These are phyloP conservation scores for Drechslerella stenobrocha DNA, from an alignment of 2,329 filamentous ascomycete species.

Conservation along the genomic window DNA sequence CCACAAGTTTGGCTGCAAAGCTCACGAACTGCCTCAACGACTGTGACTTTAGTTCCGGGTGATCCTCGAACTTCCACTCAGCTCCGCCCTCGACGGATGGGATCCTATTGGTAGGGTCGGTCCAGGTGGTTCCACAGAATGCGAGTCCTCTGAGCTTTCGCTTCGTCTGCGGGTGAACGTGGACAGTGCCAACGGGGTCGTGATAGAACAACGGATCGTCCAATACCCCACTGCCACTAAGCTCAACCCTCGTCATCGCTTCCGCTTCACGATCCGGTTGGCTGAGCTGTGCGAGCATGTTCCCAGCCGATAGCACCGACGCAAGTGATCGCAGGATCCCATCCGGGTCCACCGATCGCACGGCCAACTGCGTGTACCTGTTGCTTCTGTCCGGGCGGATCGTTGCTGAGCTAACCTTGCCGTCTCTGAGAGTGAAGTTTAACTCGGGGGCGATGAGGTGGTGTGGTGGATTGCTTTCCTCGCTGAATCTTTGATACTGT, in stretches of 20 bases:
- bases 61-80: background rate
- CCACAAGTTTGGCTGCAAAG: conserved; percentile 7
- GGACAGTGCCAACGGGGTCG: background rate
- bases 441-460: conserved; percentile 4
- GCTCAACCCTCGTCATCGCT: background rate
- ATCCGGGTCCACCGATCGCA: background rate
- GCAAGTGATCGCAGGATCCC: background rate
- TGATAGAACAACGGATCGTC: conserved; percentile 8
- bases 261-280: background rate
- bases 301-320: background rate
- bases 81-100: background rate
- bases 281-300: background rate
- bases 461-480: background rate
- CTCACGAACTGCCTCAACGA: conserved; percentile 3
- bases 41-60: background rate
- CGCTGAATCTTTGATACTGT: conserved; percentile 9
- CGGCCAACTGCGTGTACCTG: background rate
- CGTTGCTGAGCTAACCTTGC: background rate
- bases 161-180: background rate
- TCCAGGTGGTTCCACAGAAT: background rate
- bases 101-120: background rate
- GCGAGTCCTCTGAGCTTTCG: background rate
- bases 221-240: conserved; percentile 7
- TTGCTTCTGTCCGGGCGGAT: background rate
- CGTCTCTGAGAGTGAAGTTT: conserved; percentile 9